Base-by-base conservation (phyloP, 2,329 filamentous ascomycete species). In the Aspergillus glaucus region DNA sequence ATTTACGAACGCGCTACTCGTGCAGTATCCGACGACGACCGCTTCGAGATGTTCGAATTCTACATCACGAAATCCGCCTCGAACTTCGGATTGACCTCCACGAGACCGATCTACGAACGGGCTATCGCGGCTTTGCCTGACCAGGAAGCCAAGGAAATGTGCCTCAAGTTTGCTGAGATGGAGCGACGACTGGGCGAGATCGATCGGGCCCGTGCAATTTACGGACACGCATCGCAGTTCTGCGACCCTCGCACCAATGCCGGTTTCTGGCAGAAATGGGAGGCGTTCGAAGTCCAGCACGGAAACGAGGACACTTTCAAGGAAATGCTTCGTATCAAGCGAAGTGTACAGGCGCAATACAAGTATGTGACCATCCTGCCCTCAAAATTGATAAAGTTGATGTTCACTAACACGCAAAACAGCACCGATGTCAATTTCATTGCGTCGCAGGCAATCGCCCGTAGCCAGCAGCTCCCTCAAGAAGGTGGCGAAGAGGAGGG, bases 241-340 rank as follows among this genome's bases (percentile, higher is more conserved):
- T 95, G 90, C 72, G 94, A 98, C 68, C 93, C 93, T 7, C 80
- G 94, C 47, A 95, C 89, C 12, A 90, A 88, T 58, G 85, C 87
- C 6, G 83, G 80, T 14, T 98, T 97, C 73, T 98, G 94, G 94
- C 79, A 84, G 60, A 94, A 92, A 67, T 98, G 93, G 93, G 93
- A 98, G 70, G 79, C 84, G 47, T 98, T 98, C 69, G 94, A 98
- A 71, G 90, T 97, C 19, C 87, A 94, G 67, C 93, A 98, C 64
- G 93, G 93, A 56, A 98, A 98, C 71, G 94, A 98, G 68, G 93
- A 98, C 68, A 98, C 94, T 0, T 98, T 94, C 79, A 96, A 95
- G 75, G 93, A 98, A 68, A 98, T 98, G 93, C 78, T 97, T 54
- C 85, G 93, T 26, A 90, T 98, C 76, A 98, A 97, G 78, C 79